These are phyloP conservation scores for Colletotrichum neosansevieriae DNA, from an alignment of 2,329 filamentous ascomycete genomes.

Conservation along the genomic window DNA sequence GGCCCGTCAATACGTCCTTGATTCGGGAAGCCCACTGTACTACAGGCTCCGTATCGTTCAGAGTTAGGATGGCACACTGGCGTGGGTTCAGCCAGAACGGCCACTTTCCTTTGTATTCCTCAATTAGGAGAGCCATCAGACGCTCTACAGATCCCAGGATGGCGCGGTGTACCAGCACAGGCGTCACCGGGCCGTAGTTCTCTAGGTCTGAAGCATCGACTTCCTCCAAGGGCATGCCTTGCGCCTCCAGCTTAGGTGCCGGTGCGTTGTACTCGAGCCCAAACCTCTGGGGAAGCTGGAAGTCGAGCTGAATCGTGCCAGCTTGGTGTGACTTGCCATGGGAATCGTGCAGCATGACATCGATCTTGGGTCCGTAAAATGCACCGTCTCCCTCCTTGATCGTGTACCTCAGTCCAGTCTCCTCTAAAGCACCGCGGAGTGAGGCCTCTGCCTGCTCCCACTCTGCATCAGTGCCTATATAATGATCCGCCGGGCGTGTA, in stretches of 20 bases:
- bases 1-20: slow-evolving; percentile 65
- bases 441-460: slow-evolving; percentile 62
- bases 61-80: slow-evolving; percentile 79
- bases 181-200: slow-evolving; percentile 69
- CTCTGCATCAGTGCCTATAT: slow-evolving; percentile 79
- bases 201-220: slow-evolving; percentile 44
- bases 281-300: slow-evolving; percentile 88
- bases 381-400: slow-evolving; percentile 86
- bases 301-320: slow-evolving; percentile 90
- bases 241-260: slow-evolving; percentile 70
- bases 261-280: slow-evolving; percentile 80
- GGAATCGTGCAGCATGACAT: slow-evolving; percentile 83
- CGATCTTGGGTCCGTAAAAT: slow-evolving; percentile 94
- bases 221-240: slow-evolving; percentile 59
- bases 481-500: slow-evolving; percentile 80
- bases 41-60: slow-evolving; percentile 72
- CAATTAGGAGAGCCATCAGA: slow-evolving; percentile 86
- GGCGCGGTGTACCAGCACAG: slow-evolving; percentile 87
- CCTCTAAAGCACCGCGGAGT: slow-evolving; percentile 60
- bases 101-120: slow-evolving; percentile 83
- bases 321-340: slow-evolving; percentile 90
- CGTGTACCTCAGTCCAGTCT: slow-evolving; percentile 79
- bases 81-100: slow-evolving; percentile 90
- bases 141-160: slow-evolving; percentile 88
- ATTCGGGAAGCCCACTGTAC: slow-evolving; percentile 61